Evolutionary conservation across 1,284 basidiomycete species (phyloP).

Genomic region (Sphagnurus paluster): DNA sequence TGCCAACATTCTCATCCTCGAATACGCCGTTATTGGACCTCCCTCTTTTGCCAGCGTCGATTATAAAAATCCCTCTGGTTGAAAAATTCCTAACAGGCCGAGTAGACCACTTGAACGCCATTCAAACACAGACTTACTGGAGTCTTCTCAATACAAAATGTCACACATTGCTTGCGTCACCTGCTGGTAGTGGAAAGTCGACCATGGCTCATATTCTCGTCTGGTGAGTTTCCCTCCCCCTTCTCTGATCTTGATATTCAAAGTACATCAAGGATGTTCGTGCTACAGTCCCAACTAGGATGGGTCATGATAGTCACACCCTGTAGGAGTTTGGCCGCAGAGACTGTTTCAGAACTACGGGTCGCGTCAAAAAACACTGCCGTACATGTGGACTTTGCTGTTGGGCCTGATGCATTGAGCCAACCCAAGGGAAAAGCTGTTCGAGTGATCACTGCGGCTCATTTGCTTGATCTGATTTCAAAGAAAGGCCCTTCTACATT

Average conservation of each 20-base stretch:
- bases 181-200: slow-evolving; percentile 83
- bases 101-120: slow-evolving; percentile 71
- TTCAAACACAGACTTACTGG: slow-evolving; percentile 94
- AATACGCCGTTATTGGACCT: slow-evolving; percentile 77
- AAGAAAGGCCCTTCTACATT: slow-evolving; percentile 28
- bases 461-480: slow-evolving; percentile 47
- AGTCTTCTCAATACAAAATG: slow-evolving; percentile 69
- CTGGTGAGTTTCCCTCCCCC: slow-evolving; percentile 51
- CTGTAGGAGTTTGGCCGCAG: slow-evolving; percentile 45
- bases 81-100: slow-evolving; percentile 46
- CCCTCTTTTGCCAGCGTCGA: slow-evolving; percentile 71
- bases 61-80: slow-evolving; percentile 50
- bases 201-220: slow-evolving; percentile 68
- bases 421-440: slow-evolving; percentile 43
- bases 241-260: background rate
- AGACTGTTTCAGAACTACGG: slow-evolving; percentile 51
- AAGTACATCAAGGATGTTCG: slow-evolving; percentile 43
- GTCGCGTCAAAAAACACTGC: slow-evolving; percentile 36
- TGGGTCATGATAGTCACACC: slow-evolving; percentile 64
- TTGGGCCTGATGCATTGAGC: slow-evolving; percentile 32
- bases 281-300: slow-evolving; percentile 35
- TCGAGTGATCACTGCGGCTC: slow-evolving; percentile 53
- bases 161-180: slow-evolving; percentile 82
- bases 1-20: slow-evolving; percentile 71
- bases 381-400: slow-evolving; percentile 45